Evolutionary conservation across 1,284 basidiomycete species (phyloP).

Genomic region (Ustilago tritici): DNA sequence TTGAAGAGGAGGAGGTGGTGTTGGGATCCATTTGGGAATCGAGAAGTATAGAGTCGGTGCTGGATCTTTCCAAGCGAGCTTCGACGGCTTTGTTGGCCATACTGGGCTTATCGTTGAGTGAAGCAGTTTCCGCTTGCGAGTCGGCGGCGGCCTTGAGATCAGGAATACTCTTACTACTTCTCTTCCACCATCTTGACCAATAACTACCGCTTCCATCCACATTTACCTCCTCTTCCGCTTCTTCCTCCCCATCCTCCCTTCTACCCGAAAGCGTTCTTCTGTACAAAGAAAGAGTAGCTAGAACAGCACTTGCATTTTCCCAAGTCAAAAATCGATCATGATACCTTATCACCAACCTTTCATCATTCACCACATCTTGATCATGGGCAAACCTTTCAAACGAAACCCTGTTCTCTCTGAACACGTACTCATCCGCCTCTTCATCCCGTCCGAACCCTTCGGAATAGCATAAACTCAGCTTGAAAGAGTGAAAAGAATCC

Average conservation of each 20-base stretch:
- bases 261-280: constrained; percentile 39
- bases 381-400: constrained; percentile 73
- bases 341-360: constrained; percentile 72
- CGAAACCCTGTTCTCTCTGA: constrained; percentile 71
- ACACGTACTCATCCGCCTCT: constrained; percentile 67
- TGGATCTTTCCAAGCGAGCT: constrained; percentile 48
- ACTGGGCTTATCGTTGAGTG: neutral
- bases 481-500: constrained; percentile 71
- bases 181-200: constrained; percentile 65
- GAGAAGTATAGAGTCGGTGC: constrained; percentile 50
- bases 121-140: constrained; percentile 10
- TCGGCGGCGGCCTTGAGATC: constrained; percentile 34
- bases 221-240: neutral
- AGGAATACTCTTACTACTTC: constrained; percentile 50
- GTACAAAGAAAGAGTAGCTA: constrained; percentile 71
- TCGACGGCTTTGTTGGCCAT: constrained; percentile 6
- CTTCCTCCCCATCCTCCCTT: constrained; percentile 25
- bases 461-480: constrained; percentile 69
- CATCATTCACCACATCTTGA: constrained; percentile 72
- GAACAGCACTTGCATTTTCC: constrained; percentile 72
- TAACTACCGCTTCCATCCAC: constrained; percentile 30
- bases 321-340: constrained; percentile 72
- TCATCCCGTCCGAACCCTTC: constrained; percentile 53
- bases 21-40: constrained; percentile 19
- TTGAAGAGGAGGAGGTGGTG: neutral